Evolutionary conservation across 805 yeast genomes (phyloP).

Genomic region (Wickerhamomyces chaumierensis): DNA sequence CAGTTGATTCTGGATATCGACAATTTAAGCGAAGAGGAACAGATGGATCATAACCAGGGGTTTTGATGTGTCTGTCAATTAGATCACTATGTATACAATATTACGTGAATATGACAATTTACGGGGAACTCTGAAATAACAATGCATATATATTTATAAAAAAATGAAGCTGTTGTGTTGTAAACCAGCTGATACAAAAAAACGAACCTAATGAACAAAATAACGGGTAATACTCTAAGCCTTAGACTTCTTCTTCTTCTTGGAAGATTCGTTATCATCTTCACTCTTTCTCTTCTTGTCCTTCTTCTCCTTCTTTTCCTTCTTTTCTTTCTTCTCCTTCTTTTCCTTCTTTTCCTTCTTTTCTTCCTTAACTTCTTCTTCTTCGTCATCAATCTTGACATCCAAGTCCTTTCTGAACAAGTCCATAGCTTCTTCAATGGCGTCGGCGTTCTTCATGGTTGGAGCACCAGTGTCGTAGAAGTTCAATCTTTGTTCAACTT

Average conservation of each 20-base stretch:
- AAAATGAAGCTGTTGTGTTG: background rate
- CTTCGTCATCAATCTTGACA: conserved; percentile 26
- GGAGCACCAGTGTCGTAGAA: conserved; percentile 95
- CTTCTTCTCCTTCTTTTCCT: conserved; percentile 39
- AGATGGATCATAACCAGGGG: background rate
- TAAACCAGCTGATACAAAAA: background rate
- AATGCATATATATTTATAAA: background rate
- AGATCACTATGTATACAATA: too few species aligned
- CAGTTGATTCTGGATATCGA: too few species aligned
- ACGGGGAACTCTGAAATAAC: background rate
- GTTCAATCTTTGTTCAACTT: conserved; percentile 94
- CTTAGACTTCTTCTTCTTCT: conserved; percentile 25
- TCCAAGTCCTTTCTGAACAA: conserved; percentile 39
- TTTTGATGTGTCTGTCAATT: too few species aligned
- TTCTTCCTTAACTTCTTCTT: conserved; percentile 24
- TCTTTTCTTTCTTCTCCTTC: conserved; percentile 35
- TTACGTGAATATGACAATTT: too few species aligned
- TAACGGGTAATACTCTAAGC: background rate
- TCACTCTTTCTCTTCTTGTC: conserved; percentile 39
- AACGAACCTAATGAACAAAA: background rate
- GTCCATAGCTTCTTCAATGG: conserved; percentile 83
- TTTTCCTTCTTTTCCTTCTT: conserved; percentile 25
- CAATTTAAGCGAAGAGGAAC: conserved; percentile 2
- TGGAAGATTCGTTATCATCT: conserved; percentile 22
- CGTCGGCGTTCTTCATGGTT: conserved; percentile 92